Conservation (phyloP, 106 monocot genomes). For the Dendrobium chrysotoxum region DNA sequence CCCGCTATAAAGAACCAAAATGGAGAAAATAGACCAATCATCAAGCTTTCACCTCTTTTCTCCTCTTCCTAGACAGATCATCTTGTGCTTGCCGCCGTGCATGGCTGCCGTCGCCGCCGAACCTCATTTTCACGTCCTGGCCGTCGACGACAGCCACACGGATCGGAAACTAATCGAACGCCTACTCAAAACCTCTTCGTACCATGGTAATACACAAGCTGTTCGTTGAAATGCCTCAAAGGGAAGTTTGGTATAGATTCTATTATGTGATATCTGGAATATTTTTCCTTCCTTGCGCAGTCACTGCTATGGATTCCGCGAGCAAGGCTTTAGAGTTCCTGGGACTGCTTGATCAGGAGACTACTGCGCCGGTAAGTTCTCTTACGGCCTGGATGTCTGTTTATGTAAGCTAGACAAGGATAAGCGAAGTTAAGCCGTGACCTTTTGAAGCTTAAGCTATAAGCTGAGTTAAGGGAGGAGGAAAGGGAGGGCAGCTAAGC, state of each 20-base stretch:
- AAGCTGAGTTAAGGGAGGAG: too few species aligned
- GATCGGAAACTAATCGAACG: conserved; percentile 68
- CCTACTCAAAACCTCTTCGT: conserved; percentile 66
- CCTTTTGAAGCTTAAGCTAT: too few species aligned
- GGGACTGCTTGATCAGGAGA: conserved; percentile 35
- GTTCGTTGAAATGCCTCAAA: neutral
- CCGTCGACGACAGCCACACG: conserved; percentile 64
- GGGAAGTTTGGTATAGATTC: neutral
- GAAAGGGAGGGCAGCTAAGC: too few species aligned
- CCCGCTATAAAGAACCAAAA: neutral
- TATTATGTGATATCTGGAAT: neutral
- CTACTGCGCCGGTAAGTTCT: conserved; percentile 11
- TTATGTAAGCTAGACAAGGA: neutral
- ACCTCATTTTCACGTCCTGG: conserved; percentile 47
- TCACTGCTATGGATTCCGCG: conserved; percentile 62
- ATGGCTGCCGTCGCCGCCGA: conserved; percentile 28
- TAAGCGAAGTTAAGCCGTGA: too few species aligned
- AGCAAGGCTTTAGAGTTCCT: conserved; percentile 64
- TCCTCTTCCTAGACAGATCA: neutral
- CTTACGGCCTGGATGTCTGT: too few species aligned
- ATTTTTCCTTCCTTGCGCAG: conserved; percentile 13
- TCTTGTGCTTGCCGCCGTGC: neutral
- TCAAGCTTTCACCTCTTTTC: neutral
- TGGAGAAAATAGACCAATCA: neutral
- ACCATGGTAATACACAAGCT: conserved; percentile 32